Conservation (phyloP, 2,329 filamentous ascomycete genomes). For the Trichoderma koningiopsis region DNA sequence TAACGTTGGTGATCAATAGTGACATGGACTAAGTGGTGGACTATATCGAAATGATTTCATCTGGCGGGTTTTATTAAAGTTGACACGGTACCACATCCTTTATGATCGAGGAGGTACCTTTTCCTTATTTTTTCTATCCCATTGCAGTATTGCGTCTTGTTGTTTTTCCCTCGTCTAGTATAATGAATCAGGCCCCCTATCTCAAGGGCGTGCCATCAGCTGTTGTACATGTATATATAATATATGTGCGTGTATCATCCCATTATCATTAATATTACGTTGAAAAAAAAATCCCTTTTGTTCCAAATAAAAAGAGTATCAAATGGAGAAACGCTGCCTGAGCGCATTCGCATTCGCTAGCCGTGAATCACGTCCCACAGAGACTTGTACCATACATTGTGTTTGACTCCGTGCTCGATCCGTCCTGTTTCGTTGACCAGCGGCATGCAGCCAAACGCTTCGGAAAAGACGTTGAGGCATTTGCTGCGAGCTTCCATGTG, state of each 20-base stretch:
- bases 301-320: background rate
- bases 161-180: background rate
- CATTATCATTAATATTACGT: conserved; percentile 24
- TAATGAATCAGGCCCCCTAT: conserved; percentile 1
- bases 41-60: background rate
- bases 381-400: conserved; percentile 28
- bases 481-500: conserved; percentile 40
- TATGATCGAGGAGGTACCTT: background rate
- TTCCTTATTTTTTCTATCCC: background rate
- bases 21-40: conserved; percentile 24
- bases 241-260: conserved; percentile 14
- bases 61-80: background rate
- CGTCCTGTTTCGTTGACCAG: conserved; percentile 39
- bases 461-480: conserved; percentile 41
- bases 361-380: conserved; percentile 26
- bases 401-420: conserved; percentile 37
- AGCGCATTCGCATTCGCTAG: conserved; percentile 12
- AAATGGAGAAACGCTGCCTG: background rate
- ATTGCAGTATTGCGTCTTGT: background rate
- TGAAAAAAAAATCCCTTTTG: background rate
- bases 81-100: background rate
- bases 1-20: conserved; percentile 3
- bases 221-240: conserved; percentile 11
- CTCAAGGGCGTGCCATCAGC: background rate
- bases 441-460: conserved; percentile 40